Evolutionary conservation across 257 asterid species (phyloP).

Genomic region (Nicotiana knightiana): DNA sequence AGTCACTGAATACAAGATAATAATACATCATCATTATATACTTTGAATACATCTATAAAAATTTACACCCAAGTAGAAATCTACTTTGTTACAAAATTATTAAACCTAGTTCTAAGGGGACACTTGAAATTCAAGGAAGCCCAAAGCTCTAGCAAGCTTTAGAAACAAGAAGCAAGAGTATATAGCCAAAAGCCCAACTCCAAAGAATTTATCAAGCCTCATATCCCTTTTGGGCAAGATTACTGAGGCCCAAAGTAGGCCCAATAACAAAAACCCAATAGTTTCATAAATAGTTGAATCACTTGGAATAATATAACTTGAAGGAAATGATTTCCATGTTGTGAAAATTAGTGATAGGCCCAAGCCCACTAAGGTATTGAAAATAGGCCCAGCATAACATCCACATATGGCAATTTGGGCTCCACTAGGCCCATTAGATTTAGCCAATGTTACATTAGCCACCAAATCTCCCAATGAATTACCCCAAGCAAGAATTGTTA

Average conservation of each 20-base stretch:
- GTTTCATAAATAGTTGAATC: slow-evolving; percentile 51
- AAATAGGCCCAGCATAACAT: slow-evolving; percentile 80
- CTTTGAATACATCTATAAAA: not conserved
- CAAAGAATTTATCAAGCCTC: slow-evolving; percentile 51
- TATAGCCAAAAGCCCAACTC: slow-evolving; percentile 63
- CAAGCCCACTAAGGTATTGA: slow-evolving; percentile 66
- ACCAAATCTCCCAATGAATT: slow-evolving; percentile 72
- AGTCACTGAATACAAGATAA: not conserved
- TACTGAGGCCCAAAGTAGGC: slow-evolving; percentile 72
- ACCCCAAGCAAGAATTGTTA: slow-evolving; percentile 93
- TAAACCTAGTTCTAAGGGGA: not conserved
- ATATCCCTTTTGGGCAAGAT: slow-evolving; percentile 55
- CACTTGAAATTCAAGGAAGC: not conserved
- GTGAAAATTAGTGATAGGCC: slow-evolving; percentile 61
- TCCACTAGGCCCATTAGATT: slow-evolving; percentile 42
- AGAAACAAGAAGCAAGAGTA: slow-evolving; percentile 25
- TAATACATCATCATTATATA: not conserved
- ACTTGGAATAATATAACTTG: slow-evolving; percentile 31
- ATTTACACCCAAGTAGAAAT: not conserved
- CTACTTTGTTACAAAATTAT: not conserved
- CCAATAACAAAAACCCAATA: slow-evolving; percentile 64
- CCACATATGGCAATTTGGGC: slow-evolving; percentile 80
- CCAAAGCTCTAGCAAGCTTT: slow-evolving; percentile 12
- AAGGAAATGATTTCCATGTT: slow-evolving; percentile 51
- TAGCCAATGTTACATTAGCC: slow-evolving; percentile 54